Percentiles rank a stretch among this genome's conserved stretches.
Evolutionary conservation across 768 basidiomycete species (phyloP).

Genomic region (Leucosporidium creatinivorum): DNA sequence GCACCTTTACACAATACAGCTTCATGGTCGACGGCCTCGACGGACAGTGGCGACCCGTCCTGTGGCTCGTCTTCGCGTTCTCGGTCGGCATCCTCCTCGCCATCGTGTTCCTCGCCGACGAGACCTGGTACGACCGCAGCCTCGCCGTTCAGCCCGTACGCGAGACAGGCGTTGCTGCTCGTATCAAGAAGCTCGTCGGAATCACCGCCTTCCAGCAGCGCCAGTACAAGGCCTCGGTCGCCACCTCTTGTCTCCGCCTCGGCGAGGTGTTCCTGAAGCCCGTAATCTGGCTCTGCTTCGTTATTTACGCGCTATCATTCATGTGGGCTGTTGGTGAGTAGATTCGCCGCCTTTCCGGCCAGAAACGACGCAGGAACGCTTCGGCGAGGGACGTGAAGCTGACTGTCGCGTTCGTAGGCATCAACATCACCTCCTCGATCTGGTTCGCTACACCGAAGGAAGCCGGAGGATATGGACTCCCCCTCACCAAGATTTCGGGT

Average conservation of each 20-base stretch:
- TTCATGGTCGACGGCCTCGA: conserved; percentile 22
- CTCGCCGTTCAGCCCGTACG: conserved; percentile 17
- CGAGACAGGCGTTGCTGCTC: conserved; percentile 12
- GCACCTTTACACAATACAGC: too few relatives aligned
- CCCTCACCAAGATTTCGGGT: conserved; percentile 25
- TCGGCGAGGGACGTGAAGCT: too few relatives aligned
- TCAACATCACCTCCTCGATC: conserved; percentile 31
- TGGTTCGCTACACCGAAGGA: conserved; percentile 13
- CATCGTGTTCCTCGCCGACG: conserved; percentile 19
- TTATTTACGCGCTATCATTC: conserved; percentile 29
- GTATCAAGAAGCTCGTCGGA: conserved; percentile 24
- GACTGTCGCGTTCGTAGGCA: too few relatives aligned
- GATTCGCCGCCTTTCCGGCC: too few relatives aligned
- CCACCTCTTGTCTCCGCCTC: conserved; percentile 17
- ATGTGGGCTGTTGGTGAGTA: conserved; percentile 31
- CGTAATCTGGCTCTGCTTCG: conserved; percentile 6
- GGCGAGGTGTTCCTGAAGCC: conserved; percentile 26
- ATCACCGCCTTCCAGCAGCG: conserved; percentile 28
- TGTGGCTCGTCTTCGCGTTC: conserved; percentile 33
- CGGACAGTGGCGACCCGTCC: conserved; percentile 23
- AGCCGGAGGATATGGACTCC: conserved; percentile 14
- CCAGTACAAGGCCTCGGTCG: conserved; percentile 18
- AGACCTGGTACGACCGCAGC: conserved; percentile 32
- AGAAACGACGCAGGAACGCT: too few relatives aligned
- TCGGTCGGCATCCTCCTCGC: conserved; percentile 16